Base-by-base conservation (phyloP, 441 rosid genomes). In the Adansonia rubrostipa region DNA sequence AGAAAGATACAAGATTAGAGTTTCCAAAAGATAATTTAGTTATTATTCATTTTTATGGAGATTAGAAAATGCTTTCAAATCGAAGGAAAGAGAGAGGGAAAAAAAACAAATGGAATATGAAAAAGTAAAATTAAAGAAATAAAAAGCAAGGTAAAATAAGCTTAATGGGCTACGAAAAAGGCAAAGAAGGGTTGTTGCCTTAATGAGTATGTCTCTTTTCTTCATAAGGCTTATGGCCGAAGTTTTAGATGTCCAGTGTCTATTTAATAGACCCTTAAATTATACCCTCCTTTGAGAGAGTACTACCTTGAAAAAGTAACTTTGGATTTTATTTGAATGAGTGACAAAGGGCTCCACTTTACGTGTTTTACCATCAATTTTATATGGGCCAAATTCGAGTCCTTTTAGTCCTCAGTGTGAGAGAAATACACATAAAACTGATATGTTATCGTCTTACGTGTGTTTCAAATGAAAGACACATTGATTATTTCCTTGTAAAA, bases 31-130 rank as follows among this genome's bases (percentile, higher is more conserved):
- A 79, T 69, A 73, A 36, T 56, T 78, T 78, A 78, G 76, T 72
- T 36, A n/a, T 44, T 44, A 78, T 76, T 74, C 76, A 73, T 70
- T 75, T 42, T 9, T 36, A 64, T 64, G 79, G 84, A 75, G 85
- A 77, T 60, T 75, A 20, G 5, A 13, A 60, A 82, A 86, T 84
- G 85, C 82, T 85, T 85, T 84, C 73, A 78, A 84, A 80, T 82
- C 33, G 62, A 63, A 77, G 47, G 77, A 17, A 62, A 73, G 73
- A 61, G 72, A 24, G 28, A 24, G 28, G 28, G 28, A 7, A 9
- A 44, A 42, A 72, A 58, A 79, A 71, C 67, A 60, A 74, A 62
- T 66, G 72, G 51, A 69, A 75, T 44, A 5, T 42, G 53, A 53
- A 53, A 22, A 77, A 75, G 19, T 47, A 80, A 61, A 63, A 63